These are phyloP conservation scores for Corylus avellana DNA, from an alignment of 306 rosid species.

Conservation along the genomic window DNA sequence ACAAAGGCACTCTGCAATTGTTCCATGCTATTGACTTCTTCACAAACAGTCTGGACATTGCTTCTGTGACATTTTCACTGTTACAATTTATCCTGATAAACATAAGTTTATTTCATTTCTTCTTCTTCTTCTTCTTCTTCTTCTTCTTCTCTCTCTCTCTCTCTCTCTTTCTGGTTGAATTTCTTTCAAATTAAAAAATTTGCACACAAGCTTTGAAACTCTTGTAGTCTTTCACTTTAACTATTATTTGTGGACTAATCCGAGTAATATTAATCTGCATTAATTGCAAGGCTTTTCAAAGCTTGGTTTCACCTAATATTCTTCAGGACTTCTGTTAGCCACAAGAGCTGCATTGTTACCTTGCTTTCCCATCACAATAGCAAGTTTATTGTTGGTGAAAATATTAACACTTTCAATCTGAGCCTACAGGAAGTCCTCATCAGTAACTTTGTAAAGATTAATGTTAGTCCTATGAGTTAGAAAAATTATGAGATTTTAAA, in stretches of 20 bases:
- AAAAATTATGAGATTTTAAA: not conserved
- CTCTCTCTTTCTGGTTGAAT: not conserved
- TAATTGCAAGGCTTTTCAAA: not conserved
- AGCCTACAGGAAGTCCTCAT: not conserved
- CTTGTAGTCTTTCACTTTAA: not conserved
- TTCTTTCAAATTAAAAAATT: not conserved
- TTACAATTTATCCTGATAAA: not conserved
- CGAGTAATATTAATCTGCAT: not conserved
- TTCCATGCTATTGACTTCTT: not conserved
- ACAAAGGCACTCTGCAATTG: not conserved
- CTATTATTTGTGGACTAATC: not conserved
- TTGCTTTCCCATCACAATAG: not conserved
- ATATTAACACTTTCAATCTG: not conserved
- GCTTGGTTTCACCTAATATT: not conserved
- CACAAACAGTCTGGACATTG: not conserved
- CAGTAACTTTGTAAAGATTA: not conserved
- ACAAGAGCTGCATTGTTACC: not conserved
- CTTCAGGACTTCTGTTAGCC: not conserved
- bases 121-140: too few species aligned
- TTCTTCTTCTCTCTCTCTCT: not conserved
- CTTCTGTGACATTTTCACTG: not conserved
- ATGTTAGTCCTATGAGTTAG: not conserved
- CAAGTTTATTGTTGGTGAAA: too few species aligned
- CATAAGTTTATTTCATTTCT: not conserved
- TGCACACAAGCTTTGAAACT: not conserved